Base-by-base conservation (phyloP, 2,329 filamentous ascomycete genomes). In the Pyrenochaeta sp. region DNA sequence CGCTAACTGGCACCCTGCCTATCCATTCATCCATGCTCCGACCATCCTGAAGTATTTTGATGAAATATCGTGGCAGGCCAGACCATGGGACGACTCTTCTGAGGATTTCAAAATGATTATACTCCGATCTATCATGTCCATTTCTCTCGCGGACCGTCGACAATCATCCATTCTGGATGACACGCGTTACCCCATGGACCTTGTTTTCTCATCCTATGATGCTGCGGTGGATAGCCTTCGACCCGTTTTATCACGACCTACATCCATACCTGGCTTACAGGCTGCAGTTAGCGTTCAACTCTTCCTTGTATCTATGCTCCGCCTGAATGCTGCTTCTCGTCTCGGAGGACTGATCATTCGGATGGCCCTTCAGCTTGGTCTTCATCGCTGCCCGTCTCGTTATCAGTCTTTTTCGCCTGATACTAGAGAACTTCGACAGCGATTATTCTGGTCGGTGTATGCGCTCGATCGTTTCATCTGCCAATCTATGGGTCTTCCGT, bases 371-470 rank as follows among this genome's bases (percentile, higher is more conserved):
- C 85, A 87, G 46, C 72, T 87, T 1, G 85, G 85, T 0, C 78
- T 88, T n/a, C 85, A 88, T 71, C 81, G 85, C 2, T 88, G 85
- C 52, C 84, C 85, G 1, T 77, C 78, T 5, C 79, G 85, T 0
- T 87, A 81, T 54, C 74, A 80, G 0, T 82, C 83, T 44, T 86
- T 87, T 62, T 80, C 76, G 0, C 54, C 68, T 1, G 71, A 79
- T 9, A 83, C 86, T 42, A 78, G 76, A 2, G 77, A 80, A 2
- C 78, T 84, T 32, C 79, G 85, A 1, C 80, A 83, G 13, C 79
- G 85, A 0, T 72, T 87, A 0, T 87, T 87, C 59, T 87, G 85
- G 84, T 83, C 83, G 1, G 79, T 86, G 0, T 88, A 87, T 48
- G 82, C 78, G 15, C 71, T 86, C 0, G 85, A 87, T 43, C 77